phyloP scores from a whole-genome alignment of 1,284 basidiomycete genomes.

The Cutaneotrichosporon sp. region DNA sequence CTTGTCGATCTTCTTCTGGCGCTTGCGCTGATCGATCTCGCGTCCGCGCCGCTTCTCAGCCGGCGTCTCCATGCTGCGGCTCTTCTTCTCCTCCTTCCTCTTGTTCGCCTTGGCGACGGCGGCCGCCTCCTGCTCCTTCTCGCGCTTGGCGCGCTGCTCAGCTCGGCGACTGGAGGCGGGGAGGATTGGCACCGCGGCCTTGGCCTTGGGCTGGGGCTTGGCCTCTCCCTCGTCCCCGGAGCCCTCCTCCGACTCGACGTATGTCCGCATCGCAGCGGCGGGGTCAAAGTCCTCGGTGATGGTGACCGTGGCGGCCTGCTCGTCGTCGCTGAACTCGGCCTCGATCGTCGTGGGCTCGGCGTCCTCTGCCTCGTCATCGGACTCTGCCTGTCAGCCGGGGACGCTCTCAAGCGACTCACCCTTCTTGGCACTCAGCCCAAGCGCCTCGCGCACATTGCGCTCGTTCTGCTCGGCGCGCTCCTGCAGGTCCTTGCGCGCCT shows the following conservation, averaged over 20 bases:
- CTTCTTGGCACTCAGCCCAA: slow-evolving; percentile 43
- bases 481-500: slow-evolving; percentile 48
- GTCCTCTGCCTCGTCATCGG: slow-evolving; percentile 18
- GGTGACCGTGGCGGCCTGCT: slow-evolving; percentile 52
- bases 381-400: slow-evolving; percentile 6
- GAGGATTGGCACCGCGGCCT: slow-evolving; percentile 33
- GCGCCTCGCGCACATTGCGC: slow-evolving; percentile 44
- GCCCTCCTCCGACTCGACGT: slow-evolving; percentile 8
- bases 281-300: slow-evolving; percentile 54
- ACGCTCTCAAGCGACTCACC: slow-evolving; percentile 21
- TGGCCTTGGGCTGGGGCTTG: slow-evolving; percentile 15
- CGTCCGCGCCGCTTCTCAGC: slow-evolving; percentile 45
- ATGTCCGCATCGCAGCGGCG: slow-evolving; percentile 3
- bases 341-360: slow-evolving; percentile 31
- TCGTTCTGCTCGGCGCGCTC: slow-evolving; percentile 50
- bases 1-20: slow-evolving; percentile 47
- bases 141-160: slow-evolving; percentile 28
- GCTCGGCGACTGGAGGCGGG: slow-evolving; percentile 45
- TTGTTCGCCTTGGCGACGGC: slow-evolving; percentile 19
- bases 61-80: slow-evolving; percentile 42
- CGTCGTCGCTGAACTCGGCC: slow-evolving; percentile 50
- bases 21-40: slow-evolving; percentile 45
- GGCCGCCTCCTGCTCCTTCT: slow-evolving; percentile 17
- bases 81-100: slow-evolving; percentile 26
- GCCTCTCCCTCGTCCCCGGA: neutral